Base-by-base conservation (phyloP, 2,329 filamentous ascomycete genomes). In the Microdochium trichocladiopsis region DNA sequence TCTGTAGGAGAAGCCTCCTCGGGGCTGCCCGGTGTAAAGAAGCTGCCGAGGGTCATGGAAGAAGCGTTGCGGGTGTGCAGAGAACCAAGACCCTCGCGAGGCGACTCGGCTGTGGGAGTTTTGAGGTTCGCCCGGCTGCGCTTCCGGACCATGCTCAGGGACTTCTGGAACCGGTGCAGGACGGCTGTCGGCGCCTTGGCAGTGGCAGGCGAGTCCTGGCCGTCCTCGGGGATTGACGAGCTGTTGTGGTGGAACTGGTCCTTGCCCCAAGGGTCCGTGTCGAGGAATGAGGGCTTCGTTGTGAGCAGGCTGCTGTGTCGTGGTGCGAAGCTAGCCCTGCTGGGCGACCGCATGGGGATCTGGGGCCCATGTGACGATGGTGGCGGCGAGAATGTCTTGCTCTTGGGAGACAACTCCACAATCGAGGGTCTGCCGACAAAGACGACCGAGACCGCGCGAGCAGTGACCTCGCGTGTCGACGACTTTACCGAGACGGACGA, bases 391-490 rank as follows among this genome's bases (percentile, higher is more conserved):
- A 76, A 75, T 55, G 74, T 67, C 50, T 71, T 67, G 28, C 69
- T 66, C 16, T 62, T 62, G 12, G 64, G 63, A 8, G 41, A 45
- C 12, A 83, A 68, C 56, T 83, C 69, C 53, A 83, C 72, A 12
- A 85, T 72, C 47, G 73, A 78, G 4, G 82, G 82, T 67, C 81
- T 83, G 53, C 80, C 81, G 2, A 77, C 72, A 55, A 77, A 82
- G 52, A 83, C 70, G 37, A 86, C 79, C 1, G 80, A 81, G 12
- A 86, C 79, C 2, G 77, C 71, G 50, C 79, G 73, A 8, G 82
- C 82, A 4, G 76, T 83, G 57, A 77, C 77, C 63, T 82, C 75
- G 57, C 76, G 74, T 60, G 73, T 77, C 51, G 59, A 64, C 16
- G 47, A n/a, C 47, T 48, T 49, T 12, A 28, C 10, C 31, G 55